Evolutionary conservation across 2,329 filamentous ascomycete genomes (phyloP).

Genomic region (Penicillium sp.): DNA sequence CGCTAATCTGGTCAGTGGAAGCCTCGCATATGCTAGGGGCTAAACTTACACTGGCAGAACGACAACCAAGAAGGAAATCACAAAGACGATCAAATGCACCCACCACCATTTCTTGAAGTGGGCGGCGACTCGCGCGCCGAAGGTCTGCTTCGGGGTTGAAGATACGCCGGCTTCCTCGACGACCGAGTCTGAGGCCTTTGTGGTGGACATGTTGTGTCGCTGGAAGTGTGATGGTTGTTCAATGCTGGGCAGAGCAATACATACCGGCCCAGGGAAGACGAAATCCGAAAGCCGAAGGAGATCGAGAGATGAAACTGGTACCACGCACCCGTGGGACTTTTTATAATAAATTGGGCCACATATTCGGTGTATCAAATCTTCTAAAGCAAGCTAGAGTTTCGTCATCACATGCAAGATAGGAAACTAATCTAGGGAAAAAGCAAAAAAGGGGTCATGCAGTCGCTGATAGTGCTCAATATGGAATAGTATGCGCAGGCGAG

Average conservation of each 20-base stretch:
- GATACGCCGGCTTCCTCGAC: slow-evolving; percentile 19
- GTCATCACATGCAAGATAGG: not conserved
- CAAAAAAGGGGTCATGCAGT: not conserved
- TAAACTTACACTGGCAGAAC: slow-evolving; percentile 57
- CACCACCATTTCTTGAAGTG: slow-evolving; percentile 56
- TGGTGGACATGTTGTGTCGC: slow-evolving; percentile 17
- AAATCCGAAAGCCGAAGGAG: not conserved
- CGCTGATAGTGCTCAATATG: not conserved
- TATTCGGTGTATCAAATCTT: not conserved
- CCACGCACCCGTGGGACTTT: slow-evolving; percentile 4
- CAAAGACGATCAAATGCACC: slow-evolving; percentile 54
- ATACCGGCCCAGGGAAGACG: not conserved
- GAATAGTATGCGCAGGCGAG: not conserved
- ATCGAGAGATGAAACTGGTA: not conserved
- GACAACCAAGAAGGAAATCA: slow-evolving; percentile 55
- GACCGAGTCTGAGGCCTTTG: slow-evolving; percentile 25
- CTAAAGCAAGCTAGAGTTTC: not conserved
- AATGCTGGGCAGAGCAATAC: not conserved
- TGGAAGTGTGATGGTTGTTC: not conserved
- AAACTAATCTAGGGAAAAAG: not conserved
- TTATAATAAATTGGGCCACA: not conserved
- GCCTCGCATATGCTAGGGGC: not conserved
- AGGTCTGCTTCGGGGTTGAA: slow-evolving; percentile 23
- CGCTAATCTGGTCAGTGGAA: slow-evolving; percentile 35
- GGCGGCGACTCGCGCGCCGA: slow-evolving; percentile 28